Base-by-base conservation (phyloP, 2,329 filamentous ascomycete genomes). In the Exserohilum turcica region DNA sequence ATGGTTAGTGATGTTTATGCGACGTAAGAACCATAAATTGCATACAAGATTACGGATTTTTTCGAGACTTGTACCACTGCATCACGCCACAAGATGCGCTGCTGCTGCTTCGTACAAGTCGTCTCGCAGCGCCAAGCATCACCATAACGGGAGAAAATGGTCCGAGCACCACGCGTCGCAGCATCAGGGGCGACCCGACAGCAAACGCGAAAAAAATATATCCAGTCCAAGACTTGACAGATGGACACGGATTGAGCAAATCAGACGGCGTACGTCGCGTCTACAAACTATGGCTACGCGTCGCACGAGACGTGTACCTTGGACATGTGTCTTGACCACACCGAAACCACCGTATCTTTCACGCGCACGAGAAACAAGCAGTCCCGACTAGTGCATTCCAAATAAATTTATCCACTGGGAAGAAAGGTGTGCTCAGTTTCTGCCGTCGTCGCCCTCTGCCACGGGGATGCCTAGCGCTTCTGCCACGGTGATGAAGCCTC, bases 401-500 rank as follows among this genome's bases (percentile, higher is more conserved):
- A n/a, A n/a, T n/a, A n/a, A n/a, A n/a, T n/a, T n/a, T n/a, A n/a
- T n/a, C n/a, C n/a, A n/a, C n/a, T n/a, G 43, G 29, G 18, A 36
- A 27, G 13, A 63, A 60, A 10, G 61, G n/a, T n/a, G n/a, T 57
- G 27, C 60, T 64, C 43, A 66, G 43, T 54, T 55, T 32, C 36
- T 56, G 3, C 39, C 12, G 19, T 55, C 38, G 5, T 32, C 31
- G 1, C 10, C 32, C 32, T 44, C 45, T 6, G 56, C 50, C 6
- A 56, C 32, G n/a, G 63, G 57, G 12, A 72, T 47, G 10, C 74
- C 75, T 21, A 80, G 54, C 54, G 62, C 73, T 55, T 76, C 69
- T 6, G 77, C 78, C n/a, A 76, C 72, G 7, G 70, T 67, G 6
- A 79, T 50, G 38, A 81, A 81, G 75, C 88, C 78, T 7, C 75